Conservation (phyloP, 2,329 filamentous ascomycete species). For the Neoscytalidium dimidiatum region DNA sequence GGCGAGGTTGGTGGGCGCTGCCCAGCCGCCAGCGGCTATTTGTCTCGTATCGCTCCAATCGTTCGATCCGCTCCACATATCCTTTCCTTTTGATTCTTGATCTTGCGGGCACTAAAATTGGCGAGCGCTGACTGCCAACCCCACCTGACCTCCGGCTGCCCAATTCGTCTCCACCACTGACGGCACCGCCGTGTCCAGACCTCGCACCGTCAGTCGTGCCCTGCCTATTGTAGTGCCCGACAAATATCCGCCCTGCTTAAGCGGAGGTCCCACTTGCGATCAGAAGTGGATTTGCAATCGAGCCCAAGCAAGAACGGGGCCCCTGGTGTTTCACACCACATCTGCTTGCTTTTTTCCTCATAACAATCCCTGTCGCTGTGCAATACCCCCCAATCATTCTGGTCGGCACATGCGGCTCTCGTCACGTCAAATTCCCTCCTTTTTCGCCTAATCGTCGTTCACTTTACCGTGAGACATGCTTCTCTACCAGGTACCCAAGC, state of each 20-base stretch:
- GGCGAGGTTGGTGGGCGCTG: background rate
- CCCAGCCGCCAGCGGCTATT: background rate
- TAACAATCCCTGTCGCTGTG: background rate
- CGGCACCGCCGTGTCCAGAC: background rate
- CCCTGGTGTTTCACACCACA: conserved; percentile 1
- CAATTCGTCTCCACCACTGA: background rate
- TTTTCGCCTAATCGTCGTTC: background rate
- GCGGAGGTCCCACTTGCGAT: background rate
- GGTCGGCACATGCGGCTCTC: background rate
- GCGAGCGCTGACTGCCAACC: background rate
- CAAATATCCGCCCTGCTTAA: background rate
- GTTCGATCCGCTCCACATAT: background rate
- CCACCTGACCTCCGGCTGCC: background rate
- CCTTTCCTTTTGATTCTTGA: background rate
- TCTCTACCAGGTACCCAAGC: conserved; percentile 1
- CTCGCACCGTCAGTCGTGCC: background rate
- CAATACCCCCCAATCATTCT: background rate
- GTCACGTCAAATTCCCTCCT: background rate
- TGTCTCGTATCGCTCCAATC: conserved; percentile 5
- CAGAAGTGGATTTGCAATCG: background rate
- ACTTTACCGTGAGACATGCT: background rate
- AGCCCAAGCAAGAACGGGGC: background rate
- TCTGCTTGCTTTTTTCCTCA: background rate
- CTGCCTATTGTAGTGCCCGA: background rate
- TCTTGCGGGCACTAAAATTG: conserved; percentile 1